These are phyloP conservation scores for Ziziphus jujuba DNA, from an alignment of 306 rosid species.

Conservation along the genomic window DNA sequence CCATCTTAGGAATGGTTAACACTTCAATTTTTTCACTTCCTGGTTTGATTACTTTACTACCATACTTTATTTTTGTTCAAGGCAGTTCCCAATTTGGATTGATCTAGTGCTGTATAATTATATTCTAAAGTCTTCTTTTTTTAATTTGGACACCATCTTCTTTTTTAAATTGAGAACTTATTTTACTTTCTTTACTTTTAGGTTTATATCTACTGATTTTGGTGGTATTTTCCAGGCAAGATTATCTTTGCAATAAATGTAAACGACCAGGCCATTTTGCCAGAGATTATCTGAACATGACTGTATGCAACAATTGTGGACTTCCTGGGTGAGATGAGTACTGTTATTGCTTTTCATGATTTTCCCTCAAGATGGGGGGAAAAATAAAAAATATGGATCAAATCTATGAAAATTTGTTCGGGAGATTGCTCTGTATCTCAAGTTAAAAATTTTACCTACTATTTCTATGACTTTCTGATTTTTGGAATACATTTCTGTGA, in stretches of 20 bases:
- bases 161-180: not conserved
- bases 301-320: constrained; percentile 30
- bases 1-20: not conserved
- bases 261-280: constrained; percentile 34
- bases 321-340: constrained; percentile 28
- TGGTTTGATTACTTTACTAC: too few species aligned
- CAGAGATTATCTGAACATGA: constrained; percentile 25
- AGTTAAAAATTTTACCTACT: not conserved
- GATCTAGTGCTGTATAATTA: not conserved
- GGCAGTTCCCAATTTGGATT: not conserved
- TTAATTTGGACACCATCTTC: not conserved
- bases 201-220: not conserved
- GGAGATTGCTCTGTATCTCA: not conserved
- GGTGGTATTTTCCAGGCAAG: constrained; percentile 14
- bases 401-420: not conserved
- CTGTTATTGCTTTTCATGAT: not conserved
- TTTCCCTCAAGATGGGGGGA: too few species aligned
- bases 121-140: not conserved
- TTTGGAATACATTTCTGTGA: not conserved
- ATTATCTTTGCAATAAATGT: constrained; percentile 27
- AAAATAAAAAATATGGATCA: not conserved
- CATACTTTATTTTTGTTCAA: not conserved
- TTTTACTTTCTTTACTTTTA: not conserved
- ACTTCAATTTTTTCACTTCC: too few species aligned
- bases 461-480: not conserved